phyloP scores from a whole-genome alignment of 306 rosid species.

The Rosa persica region DNA sequence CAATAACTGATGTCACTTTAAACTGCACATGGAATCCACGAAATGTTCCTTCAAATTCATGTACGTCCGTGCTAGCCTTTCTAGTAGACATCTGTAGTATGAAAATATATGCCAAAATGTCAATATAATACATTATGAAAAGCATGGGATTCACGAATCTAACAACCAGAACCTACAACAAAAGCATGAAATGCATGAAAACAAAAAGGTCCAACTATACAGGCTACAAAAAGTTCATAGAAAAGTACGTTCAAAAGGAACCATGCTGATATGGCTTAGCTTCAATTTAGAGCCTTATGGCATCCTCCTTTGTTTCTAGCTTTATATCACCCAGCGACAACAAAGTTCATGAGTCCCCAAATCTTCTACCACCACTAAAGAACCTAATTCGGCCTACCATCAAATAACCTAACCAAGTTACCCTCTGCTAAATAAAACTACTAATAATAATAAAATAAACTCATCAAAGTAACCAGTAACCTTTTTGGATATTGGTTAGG shows the following conservation, averaged over 20 bases:
- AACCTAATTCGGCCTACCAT: neutral
- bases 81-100: conserved; percentile 73
- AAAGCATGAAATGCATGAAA: neutral
- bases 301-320: neutral
- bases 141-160: conserved; percentile 4
- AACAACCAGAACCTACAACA: neutral
- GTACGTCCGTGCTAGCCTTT: conserved; percentile 84
- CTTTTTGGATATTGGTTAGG: neutral
- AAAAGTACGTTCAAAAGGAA: neutral
- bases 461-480: neutral
- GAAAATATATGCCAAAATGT: conserved; percentile 20
- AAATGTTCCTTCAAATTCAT: conserved; percentile 80
- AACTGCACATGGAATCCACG: conserved; percentile 49
- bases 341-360: neutral
- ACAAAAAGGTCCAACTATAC: neutral
- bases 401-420: neutral
- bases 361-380: neutral
- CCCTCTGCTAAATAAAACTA: neutral
- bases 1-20: conserved; percentile 95
- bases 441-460: no score
- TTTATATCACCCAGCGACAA: neutral
- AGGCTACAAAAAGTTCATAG: neutral
- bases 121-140: conserved; percentile 6
- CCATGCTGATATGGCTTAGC: neutral
- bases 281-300: neutral